Evolutionary conservation across 129 eudicot genomes (phyloP), one percentile per base, ranked within the genome.

Genomic region (Chrysanthemum seticuspe): DNA sequence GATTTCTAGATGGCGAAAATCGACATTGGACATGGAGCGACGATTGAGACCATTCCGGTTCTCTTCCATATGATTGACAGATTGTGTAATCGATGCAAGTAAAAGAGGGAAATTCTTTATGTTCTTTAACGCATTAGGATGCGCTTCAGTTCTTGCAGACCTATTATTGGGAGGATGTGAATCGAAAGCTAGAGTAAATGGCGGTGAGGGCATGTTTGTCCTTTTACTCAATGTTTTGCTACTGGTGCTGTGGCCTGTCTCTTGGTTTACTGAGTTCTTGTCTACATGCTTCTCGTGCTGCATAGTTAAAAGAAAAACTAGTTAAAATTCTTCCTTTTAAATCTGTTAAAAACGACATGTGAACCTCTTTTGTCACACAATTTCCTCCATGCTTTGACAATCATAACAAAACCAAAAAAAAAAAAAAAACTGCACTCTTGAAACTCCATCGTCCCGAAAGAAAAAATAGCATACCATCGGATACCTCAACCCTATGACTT

Each of bases 91-190:
- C 9, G 93, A 90, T 21, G 96, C 96, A 2, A 87, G 83, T 25
- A 90, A 78, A 45, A 90, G 85, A 5, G 96, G 96, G 73, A 85
- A 90, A 58, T 90, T 90, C 81, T 90, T 85, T 70, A 90, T 90
- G 84, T 90, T 90, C 71, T 83, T 90, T 60, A 90, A 85, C 23
- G 96, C 96, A 69, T 90, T 87, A 1, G 96, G 96, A 69, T 90
- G 96, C 40, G 93, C 96, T 67, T 90, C 93, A 0, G 96, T 90
- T 83, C 76, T 83, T 74, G 93, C 84, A 53, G 92, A 79, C 27
- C 84, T 78, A 70, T 81, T 78, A 14, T 80, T 66, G 18, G 82
- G 78, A 6, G 47, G 88, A 54, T 76, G 68, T 29, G 92, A 63
- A 59, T 51, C 86, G 29, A 85, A 85, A 14, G 79, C 83, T 10